Percentiles rank a stretch among this genome's conserved stretches.
Conservation (phyloP, 306 rosid genomes). For the Begonia peltatifolia region DNA sequence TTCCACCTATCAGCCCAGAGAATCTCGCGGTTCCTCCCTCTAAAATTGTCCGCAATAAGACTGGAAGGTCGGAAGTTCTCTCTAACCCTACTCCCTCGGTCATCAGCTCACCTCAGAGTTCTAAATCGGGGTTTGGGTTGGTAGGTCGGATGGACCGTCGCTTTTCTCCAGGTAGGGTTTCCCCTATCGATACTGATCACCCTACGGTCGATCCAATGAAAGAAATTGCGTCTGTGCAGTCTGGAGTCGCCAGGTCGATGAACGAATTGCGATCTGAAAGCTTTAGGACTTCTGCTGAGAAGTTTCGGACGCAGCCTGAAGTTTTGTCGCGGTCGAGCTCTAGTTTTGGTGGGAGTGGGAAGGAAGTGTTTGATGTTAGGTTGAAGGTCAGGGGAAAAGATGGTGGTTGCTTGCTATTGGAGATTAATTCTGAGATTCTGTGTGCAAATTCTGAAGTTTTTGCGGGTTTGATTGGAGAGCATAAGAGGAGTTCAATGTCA, state of each 20-base stretch:
- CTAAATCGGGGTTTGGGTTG: conserved; percentile 63
- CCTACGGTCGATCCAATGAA: conserved; percentile 19
- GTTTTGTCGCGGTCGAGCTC: conserved; percentile 7
- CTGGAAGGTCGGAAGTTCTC: conserved; percentile 5
- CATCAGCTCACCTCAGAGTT: conserved; percentile 58
- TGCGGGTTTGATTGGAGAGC: conserved; percentile 42
- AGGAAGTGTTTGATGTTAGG: conserved; percentile 56
- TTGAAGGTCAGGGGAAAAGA: conserved; percentile 66
- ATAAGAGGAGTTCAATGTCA: conserved; percentile 18
- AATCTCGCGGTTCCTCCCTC: conserved; percentile 17
- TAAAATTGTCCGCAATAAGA: conserved; percentile 24
- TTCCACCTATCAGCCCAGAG: conserved; percentile 79
- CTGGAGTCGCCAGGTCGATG: conserved; percentile 19
- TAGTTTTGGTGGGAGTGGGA: conserved; percentile 11
- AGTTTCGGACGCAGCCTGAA: conserved; percentile 11
- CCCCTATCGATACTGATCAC: conserved; percentile 60
- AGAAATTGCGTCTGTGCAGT: conserved; percentile 12
- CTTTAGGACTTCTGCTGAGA: conserved; percentile 32
- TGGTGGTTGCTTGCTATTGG: conserved; percentile 65
- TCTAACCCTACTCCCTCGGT: conserved; percentile 34
- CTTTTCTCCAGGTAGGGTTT: conserved; percentile 80
- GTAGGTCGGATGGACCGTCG: conserved; percentile 75
- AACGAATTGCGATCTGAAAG: conserved; percentile 30
- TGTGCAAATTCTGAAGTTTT: conserved; percentile 66
- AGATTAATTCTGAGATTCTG: conserved; percentile 51